Base-by-base conservation (phyloP, 2,329 filamentous ascomycete species). In the Pseudogymnoascus sp. region DNA sequence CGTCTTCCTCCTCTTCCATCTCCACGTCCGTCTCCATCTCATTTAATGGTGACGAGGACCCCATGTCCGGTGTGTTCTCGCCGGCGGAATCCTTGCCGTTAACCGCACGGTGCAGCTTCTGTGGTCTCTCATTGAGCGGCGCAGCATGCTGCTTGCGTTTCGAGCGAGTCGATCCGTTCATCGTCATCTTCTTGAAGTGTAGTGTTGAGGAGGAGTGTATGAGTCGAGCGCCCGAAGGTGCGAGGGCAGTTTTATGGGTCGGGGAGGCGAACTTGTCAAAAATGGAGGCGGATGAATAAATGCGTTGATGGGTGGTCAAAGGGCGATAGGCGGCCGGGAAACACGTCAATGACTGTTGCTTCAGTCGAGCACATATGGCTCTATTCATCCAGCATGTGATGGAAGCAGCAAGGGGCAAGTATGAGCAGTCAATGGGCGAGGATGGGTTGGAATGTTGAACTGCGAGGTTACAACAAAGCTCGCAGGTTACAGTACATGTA, bases 1-100 rank as follows among this genome's bases (percentile, higher is more conserved):
- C 70, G 58, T 76, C 77, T 22, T 69, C 62, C 57, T 75, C 73
- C 0, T 75, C 75, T 20, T 68, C 68, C 20, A 66, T 58, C 28
- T 61, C 57, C 57, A 36, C 4, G 22, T 25, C 22, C 22, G 22
- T 37, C 57, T 58, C 57, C 33, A 58, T 38, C 30, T 58, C 36
- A 11, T 39, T 25, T 12, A 53, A 5, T 5, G 62, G 41, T 9
- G 39, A 62, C 15, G 58, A 60, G 20, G 43, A 38, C 14, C 53
- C 61, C 6, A 70, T 58, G 38, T 73, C 71, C 6, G 70, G 70
- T 12, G 70, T 72, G 38, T 72, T 73, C 14, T 70, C 66, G 11
- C 70, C 70, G 4, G 66, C 66, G 20, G 71, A 72, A 20, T 73
- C 68, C 53, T 69, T 72, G 11, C 70, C 71, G 60, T 70, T 71